These are phyloP conservation scores for Penicillium malachiteum DNA, from an alignment of 495 filamentous ascomycete species.

Conservation along the genomic window DNA sequence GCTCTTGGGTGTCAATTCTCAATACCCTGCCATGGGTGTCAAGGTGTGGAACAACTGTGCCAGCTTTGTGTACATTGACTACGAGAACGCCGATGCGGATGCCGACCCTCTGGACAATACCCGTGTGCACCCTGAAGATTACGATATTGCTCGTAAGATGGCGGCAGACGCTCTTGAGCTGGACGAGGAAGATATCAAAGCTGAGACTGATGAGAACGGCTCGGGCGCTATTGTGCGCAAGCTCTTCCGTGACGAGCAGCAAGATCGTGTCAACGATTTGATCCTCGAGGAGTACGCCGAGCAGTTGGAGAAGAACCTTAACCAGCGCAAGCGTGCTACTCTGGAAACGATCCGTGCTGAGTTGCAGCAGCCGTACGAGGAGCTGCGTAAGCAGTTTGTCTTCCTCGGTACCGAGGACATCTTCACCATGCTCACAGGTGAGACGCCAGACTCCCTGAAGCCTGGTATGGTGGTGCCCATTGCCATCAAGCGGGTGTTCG, in stretches of 20 bases:
- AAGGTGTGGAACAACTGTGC: constrained; percentile 95
- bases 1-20: constrained; percentile 80
- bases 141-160: constrained; percentile 96
- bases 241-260: constrained; percentile 84
- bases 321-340: constrained; percentile 92
- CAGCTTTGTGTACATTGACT: constrained; percentile 88
- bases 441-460: constrained; percentile 76
- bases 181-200: constrained; percentile 97
- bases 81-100: constrained; percentile 71
- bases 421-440: constrained; percentile 96
- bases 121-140: constrained; percentile 95
- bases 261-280: constrained; percentile 93
- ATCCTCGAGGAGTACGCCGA: constrained; percentile 96
- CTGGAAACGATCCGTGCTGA: constrained; percentile 95
- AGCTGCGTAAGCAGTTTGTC: constrained; percentile 79
- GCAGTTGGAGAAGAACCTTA: constrained; percentile 87
- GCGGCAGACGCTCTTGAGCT: constrained; percentile 93
- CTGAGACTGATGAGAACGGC: constrained; percentile 84
- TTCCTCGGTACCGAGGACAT: constrained; percentile 73
- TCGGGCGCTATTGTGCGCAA: constrained; percentile 86
- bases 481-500: constrained; percentile 80
- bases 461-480: constrained; percentile 91
- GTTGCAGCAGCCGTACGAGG: constrained; percentile 88
- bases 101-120: constrained; percentile 94
- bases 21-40: constrained; percentile 79